Conservation (phyloP, 176 grass and related monocot species). For the Phoenix dactylifera region DNA sequence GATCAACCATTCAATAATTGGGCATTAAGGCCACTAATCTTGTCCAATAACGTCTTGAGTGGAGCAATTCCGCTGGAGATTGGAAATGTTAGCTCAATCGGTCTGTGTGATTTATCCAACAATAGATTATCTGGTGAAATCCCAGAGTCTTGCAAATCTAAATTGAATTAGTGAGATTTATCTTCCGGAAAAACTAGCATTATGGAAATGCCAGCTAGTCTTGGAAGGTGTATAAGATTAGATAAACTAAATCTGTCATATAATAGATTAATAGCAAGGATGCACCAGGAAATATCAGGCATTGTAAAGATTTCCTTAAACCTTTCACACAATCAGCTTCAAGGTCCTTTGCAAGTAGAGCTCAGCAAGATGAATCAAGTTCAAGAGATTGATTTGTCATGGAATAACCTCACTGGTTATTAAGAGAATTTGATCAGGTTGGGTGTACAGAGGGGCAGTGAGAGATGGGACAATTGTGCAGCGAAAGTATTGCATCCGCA, state of each 20-base stretch:
- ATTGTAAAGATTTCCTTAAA: slow-evolving; percentile 40
- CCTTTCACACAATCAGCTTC: slow-evolving; percentile 61
- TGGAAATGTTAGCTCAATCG: slow-evolving; percentile 29
- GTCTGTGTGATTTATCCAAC: slow-evolving; percentile 41
- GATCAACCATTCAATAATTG: slow-evolving; percentile 25
- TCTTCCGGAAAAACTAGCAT: slow-evolving; percentile 40
- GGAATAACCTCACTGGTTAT: slow-evolving; percentile 48
- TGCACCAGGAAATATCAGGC: slow-evolving; percentile 34
- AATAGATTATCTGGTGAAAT: slow-evolving; percentile 49
- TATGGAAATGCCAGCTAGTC: slow-evolving; percentile 48
- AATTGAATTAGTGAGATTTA: slow-evolving; percentile 2
- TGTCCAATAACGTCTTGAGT: slow-evolving; percentile 42
- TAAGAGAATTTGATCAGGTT: too few species aligned
- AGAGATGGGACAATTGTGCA: too few species aligned
- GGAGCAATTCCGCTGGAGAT: slow-evolving; percentile 50
- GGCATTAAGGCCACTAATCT: slow-evolving; percentile 36
- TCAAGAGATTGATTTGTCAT: slow-evolving; percentile 52
- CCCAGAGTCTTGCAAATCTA: slow-evolving; percentile 45
- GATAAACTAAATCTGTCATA: slow-evolving; percentile 47
- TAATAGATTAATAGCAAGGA: slow-evolving; percentile 37
- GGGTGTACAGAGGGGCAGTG: too few species aligned
- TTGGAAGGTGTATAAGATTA: slow-evolving; percentile 19
- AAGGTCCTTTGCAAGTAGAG: slow-evolving; percentile 32
- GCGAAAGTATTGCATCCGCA: too few species aligned
- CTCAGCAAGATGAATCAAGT: slow-evolving; percentile 42